Evolutionary conservation across 2,329 filamentous ascomycete genomes (phyloP), one percentile per base, ranked within the genome.

Genomic region (Onygenales sp.): DNA sequence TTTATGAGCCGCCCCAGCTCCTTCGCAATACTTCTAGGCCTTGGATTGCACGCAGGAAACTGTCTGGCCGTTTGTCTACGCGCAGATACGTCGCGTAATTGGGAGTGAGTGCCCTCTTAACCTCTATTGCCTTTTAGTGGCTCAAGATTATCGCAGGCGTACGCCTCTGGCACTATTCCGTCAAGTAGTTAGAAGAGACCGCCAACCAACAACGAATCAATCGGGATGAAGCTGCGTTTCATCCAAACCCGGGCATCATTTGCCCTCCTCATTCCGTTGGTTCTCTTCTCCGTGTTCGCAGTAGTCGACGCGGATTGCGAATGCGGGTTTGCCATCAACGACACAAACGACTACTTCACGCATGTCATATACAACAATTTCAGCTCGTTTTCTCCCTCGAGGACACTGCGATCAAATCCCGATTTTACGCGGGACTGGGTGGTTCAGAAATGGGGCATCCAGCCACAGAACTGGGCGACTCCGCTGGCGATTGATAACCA

Each of bases 381-480:
- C 52, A 57, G 55, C 49, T 42, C 46, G 33, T 59, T 57, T 42
- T 31, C 60, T 2, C 53, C 60, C 33, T 53, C 56, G 13, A 56
- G 58, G 33, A 54, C 52, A n/a, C 49, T 63, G 17, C 47, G 57
- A 43, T 44, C 56, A 6, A 58, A 60, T 46, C 55, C 53, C 14
- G 50, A 55, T 31, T 63, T 65, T 49, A 56, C 49, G 33, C 54
- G 56, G 3, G 54, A 65, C 40, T 65, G 62, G 63, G 59, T 56
- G 34, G 56, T 65, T 49, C 63, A 65, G 50, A 57, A 58, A 54
- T 65, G 60, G 60, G 59, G 55, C 51, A 52, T 62, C 52, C 57
- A 52, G 1, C 52, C 59, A 14, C 53, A 59, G 45, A 59, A 59
- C 55, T 58, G 57, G 51, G 56, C 55, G 27, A 60, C 58, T 17